Percentiles rank a stretch among this genome's conserved stretches.
These are phyloP conservation scores for Kwoniella pini DNA, from an alignment of 768 basidiomycete species.

Conservation along the genomic window DNA sequence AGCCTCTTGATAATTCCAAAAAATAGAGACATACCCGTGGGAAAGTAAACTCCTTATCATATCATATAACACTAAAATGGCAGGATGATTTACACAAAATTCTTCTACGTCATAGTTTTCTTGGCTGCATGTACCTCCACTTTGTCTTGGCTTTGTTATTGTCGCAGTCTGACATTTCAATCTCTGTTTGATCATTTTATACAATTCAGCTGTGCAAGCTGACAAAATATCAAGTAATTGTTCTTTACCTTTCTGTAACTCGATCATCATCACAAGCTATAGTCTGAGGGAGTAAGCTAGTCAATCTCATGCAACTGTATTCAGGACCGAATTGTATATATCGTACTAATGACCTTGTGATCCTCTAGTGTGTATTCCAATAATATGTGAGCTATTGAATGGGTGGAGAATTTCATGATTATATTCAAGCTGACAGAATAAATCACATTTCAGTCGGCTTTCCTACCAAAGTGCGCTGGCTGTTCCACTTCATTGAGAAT, in stretches of 20 bases:
- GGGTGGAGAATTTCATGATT: too few relatives aligned
- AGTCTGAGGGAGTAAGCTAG: too few relatives aligned
- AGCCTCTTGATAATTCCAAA: background rate
- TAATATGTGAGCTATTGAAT: constrained; percentile 48
- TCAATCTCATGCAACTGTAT: too few relatives aligned
- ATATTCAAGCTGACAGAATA: too few relatives aligned
- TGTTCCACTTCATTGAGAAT: background rate
- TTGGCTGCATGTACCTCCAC: constrained; percentile 4
- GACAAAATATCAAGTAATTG: too few relatives aligned
- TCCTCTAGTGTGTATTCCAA: constrained; percentile 50
- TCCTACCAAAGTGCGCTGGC: constrained; percentile 39
- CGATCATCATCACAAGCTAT: too few relatives aligned
- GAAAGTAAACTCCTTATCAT: background rate
- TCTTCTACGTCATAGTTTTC: constrained; percentile 1
- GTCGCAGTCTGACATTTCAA: background rate
- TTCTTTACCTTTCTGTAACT: too few relatives aligned
- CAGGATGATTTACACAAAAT: too few relatives aligned
- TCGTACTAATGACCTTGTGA: too few relatives aligned
- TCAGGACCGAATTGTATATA: too few relatives aligned
- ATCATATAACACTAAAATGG: too few relatives aligned
- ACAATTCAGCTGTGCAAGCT: too few relatives aligned
- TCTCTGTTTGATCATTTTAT: background rate
- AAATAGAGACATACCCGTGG: background rate
- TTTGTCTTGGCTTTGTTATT: constrained; percentile 8
- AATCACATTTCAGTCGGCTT: constrained; percentile 32